Base-by-base conservation (phyloP, 2,329 filamentous ascomycete genomes). In the Pseudogymnoascus sp. region DNA sequence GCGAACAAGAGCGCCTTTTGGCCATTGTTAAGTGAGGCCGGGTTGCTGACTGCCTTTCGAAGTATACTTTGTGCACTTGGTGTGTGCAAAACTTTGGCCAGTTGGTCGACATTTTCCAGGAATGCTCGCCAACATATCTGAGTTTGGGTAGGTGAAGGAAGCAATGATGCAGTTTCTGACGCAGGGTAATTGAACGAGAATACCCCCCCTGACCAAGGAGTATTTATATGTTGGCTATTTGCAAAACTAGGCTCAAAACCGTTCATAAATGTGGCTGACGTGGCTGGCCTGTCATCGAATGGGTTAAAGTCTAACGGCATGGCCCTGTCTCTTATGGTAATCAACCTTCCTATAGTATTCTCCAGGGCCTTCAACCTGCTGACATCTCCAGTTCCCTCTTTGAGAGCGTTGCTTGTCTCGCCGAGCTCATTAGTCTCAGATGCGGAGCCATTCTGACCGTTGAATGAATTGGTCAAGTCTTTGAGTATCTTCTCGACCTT, bases 21-120 rank as follows among this genome's bases (percentile, higher is more conserved):
- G 26, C 86, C 89, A 10, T 91, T 91, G 21, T 82, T 91, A 70
- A 84, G 90, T 13, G 47, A 33, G 5, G 4, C 5, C n/a, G 26
- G 26, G n/a, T 56, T 56, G n/a, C 33, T 56, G 16, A 19, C 47
- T 56, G 47, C 47, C 47, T 56, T 56, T 16, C 26, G 47, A 19
- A 56, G 26, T 33, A 56, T 31, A 19, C 47, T 56, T 56, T 56
- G 47, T 33, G 26, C n/a, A 31, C 47, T 56, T 33, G 47, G 47
- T 33, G 47, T 56, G 47, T 56, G 47, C n/a, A 56, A 31, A 56
- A 56, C 26, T 33, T 56, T 56, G 47, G 47, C 47, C n/a, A 56
- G 47, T 19, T 56, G 47, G 47, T 56, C 47, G 24, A 56, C 47
- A 56, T 56, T 56, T 19, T 56, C 47, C n/a, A 56, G 6, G 21